Evolutionary conservation across 345 rosid genomes (phyloP), one percentile per base, ranked within the genome.

Genomic region (Hibiscus trionum): DNA sequence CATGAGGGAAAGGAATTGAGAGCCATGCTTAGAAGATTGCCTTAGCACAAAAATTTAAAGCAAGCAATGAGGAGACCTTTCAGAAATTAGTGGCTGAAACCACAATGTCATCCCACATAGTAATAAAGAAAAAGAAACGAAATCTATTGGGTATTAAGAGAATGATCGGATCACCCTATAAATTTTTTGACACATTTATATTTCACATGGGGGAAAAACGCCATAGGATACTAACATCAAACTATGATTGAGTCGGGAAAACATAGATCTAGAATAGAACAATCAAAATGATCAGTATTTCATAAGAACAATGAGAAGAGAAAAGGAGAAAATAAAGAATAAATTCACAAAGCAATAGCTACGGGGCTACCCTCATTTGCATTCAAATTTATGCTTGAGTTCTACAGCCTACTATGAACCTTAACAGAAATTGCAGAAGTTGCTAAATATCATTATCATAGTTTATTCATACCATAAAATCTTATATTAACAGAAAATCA

Each of bases 1-100:
- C 84, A 85, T 67, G 63, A 85, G 71, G 58, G 88, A 84, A 59
- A 77, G 77, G 15, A 87, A 73, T 3, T 52, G 58, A 68, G 78
- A 66, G 61, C 71, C 75, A 52, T 75, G 82, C 64, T 77, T 81
- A 65, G 82, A 70, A 65, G 84, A 66, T 69, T 61, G 62, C 85
- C 91, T 87, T 72, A 56, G 66, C 7, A 16, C 17, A 57, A 65
- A 64, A 44, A 55, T 68, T 26, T 47, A 26, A 72, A 26, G 27
- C 27, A 26, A 47, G 10, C 50, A 72, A 15, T 68, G 66, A 64
- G 21, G 61, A 74, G 60, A 44, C 15, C 19, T 62, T 57, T 12
- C 31, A 33, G 39, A 29, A 61, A 8, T 10, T 15, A 5, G 4
- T 4, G 11, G 29, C n/a, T 27, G 46, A 50, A 68, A 68, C 60